A percentile compares a stretch with the other conserved stretches of the same genome.
phyloP scores from a whole-genome alignment of 768 basidiomycete genomes.

The Hygrocybe punicea region DNA sequence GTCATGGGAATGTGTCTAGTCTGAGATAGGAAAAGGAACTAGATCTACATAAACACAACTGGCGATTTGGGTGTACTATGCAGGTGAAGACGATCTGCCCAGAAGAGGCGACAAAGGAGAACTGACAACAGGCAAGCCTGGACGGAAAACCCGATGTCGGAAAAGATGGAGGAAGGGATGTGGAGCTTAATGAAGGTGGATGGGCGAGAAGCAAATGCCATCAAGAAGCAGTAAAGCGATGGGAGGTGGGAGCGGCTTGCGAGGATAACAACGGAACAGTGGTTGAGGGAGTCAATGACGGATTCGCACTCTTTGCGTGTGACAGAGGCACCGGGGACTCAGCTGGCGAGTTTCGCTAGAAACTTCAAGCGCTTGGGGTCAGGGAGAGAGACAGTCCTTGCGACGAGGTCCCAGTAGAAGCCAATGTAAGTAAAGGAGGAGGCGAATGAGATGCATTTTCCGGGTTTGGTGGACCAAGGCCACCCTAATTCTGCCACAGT shows the following conservation, averaged over 20 bases:
- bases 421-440: slow-evolving; percentile 23
- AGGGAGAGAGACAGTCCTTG: slow-evolving; percentile 21
- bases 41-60: too few species aligned
- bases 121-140: background rate
- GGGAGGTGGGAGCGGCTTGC: slow-evolving; percentile 20
- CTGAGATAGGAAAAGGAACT: too few species aligned
- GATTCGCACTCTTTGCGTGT: slow-evolving; percentile 6
- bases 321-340: background rate
- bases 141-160: slow-evolving; percentile 14
- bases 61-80: too few species aligned
- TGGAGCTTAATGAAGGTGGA: slow-evolving; percentile 9
- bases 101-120: background rate
- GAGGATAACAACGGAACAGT: slow-evolving; percentile 25
- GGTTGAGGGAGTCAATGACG: slow-evolving; percentile 31
- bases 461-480: slow-evolving; percentile 2
- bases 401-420: slow-evolving; percentile 29
- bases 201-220: background rate
- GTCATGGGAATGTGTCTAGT: too few species aligned
- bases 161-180: slow-evolving; percentile 16
- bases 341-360: background rate
- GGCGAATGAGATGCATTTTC: slow-evolving; percentile 19
- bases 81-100: background rate
- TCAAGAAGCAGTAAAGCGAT: slow-evolving; percentile 23
- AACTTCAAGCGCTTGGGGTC: background rate
- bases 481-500: background rate